Evolutionary conservation across 306 rosid genomes (phyloP), one percentile per base, ranked within the genome.

Genomic region (Cicer cuneatum): DNA sequence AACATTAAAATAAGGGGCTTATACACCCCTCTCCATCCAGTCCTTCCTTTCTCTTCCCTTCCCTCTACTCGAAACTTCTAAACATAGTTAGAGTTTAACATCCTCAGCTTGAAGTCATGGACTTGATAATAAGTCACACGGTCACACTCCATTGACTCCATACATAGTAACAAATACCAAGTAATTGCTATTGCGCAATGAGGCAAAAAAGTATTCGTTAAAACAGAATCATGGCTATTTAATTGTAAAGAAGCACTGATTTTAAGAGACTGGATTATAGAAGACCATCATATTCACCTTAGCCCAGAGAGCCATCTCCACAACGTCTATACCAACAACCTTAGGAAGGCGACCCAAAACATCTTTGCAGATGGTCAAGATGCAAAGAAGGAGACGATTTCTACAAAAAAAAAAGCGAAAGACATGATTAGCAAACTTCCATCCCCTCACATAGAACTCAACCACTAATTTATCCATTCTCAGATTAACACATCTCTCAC

Each of bases 221-320:
- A 59, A 72, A 80, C n/a, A 53, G 18, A 54, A 63, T n/a, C 16
- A 16, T 7, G 33, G 65, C 57, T 68, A 69, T 54, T 48, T 1
- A 70, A 68, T 21, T 77, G 74, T 16, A 62, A 78, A 72, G 8
- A 45, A 67, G 43, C 66, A 68, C 24, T 37, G 52, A 12, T 66
- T 18, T 75, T 73, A 65, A 49, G 75, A 71, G 42, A 81, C 58
- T 64, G 19, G 66, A 59, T 59, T 59, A 59, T 59, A 76, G 52
- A 67, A 66, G 41, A 74, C 73, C 63, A 62, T 85, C 61, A 58
- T 79, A 76, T 13, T 73, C 74, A 94, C 99, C 99, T 94, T 94
- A 53, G 96, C 98, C 99, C 99, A 92, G 57, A 94, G 96, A 86
- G 99, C 97, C 99, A 94, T 83, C 86, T 94, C 99, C 83, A 94